Evolutionary conservation across 306 rosid genomes (phyloP), one percentile per base, ranked within the genome.

Genomic region (Elaeagnus macrophylla): DNA sequence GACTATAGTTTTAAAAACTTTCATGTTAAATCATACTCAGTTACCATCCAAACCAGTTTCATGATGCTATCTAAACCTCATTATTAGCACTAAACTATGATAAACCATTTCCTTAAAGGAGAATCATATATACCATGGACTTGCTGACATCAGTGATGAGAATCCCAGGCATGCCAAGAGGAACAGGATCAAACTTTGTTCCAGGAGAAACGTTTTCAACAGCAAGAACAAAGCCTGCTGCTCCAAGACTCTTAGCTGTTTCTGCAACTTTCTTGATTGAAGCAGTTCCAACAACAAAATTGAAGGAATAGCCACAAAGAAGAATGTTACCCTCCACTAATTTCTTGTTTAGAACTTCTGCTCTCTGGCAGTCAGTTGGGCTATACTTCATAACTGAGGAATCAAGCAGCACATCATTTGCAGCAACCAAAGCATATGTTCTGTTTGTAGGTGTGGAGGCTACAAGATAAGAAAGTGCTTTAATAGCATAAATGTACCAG

Each of bases 261-360:
- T 84, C 83, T 11, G 94, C 77, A 53, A 84, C 99, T 76, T 88
- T 93, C 59, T 81, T 87, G 43, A 88, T 39, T 47, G 99, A 93
- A 57, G 99, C 93, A 46, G 99, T 49, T 57, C 96, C 96, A 44
- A 38, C 76, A 62, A 88, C 86, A 68, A 93, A 93, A 77, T 88
- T 88, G 77, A 84, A 93, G 58, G 99, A 93, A 79, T 93, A 93
- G 68, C 99, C 99, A 77, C 99, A 93, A 7, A 93, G 94, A 75
- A 93, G 94, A 75, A 93, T 83, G 59, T 84, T 93, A 37, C 99
- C 99, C 81, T 82, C 76, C 64, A 93, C 80, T 79, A 88, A 75
- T 25, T 80, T 78, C 79, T 93, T 88, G 72, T 88, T 93, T 56
- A 93, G 72, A 74, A 88, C 76, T 60, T 93, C 99, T 56, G 95